Conservation (phyloP, 1,139 yeast genomes). For the Nadsonia starkeyi-henricii region DNA sequence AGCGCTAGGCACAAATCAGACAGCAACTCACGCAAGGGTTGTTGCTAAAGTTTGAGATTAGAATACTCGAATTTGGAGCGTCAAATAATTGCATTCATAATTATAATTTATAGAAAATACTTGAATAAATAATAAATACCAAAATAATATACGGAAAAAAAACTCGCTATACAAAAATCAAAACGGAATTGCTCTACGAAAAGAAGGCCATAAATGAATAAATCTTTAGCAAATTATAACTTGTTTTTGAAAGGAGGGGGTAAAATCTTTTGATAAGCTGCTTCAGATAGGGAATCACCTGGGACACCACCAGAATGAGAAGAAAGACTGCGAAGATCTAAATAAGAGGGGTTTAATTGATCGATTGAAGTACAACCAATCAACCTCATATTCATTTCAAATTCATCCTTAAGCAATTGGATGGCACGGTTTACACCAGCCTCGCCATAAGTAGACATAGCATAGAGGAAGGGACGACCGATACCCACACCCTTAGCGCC, state of each 20-base stretch:
- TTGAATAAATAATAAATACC: no score
- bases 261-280: conserved; percentile 29
- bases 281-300: conserved; percentile 31
- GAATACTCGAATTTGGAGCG: no score
- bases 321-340: conserved; percentile 32
- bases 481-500: conserved; percentile 73
- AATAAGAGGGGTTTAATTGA: conserved; percentile 42
- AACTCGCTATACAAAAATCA: no score
- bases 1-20: no score
- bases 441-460: conserved; percentile 64
- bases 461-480: conserved; percentile 64
- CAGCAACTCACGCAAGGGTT: no score
- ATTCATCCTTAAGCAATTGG: conserved; percentile 64
- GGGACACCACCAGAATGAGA: conserved; percentile 33
- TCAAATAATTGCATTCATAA: no score
- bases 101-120: no score
- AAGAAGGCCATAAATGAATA: no score
- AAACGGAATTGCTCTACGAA: no score
- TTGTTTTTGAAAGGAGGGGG: conserved; percentile 21
- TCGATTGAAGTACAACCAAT: conserved; percentile 59
- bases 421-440: conserved; percentile 70
- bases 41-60: no score
- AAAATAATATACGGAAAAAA: no score
- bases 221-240: conserved; percentile 9
- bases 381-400: conserved; percentile 78